Conservation (phyloP, 352 stramenopile genomes). For the Phytophthora sojae region DNA sequence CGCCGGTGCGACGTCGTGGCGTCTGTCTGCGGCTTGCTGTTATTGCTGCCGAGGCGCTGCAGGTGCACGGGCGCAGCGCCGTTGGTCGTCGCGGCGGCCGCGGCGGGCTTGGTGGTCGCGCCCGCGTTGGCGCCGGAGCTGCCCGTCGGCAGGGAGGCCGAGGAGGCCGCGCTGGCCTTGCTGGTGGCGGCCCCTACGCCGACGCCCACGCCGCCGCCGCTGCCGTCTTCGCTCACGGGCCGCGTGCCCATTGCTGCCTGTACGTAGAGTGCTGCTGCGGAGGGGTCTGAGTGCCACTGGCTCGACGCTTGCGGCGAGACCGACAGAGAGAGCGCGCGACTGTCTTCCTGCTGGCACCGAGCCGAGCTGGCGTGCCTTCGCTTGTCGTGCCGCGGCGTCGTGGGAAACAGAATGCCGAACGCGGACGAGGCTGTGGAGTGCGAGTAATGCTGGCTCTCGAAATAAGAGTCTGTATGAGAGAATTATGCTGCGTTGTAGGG, state of each 20-base stretch:
- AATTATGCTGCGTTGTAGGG: too few species aligned
- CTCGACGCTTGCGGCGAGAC: slow-evolving; percentile 5
- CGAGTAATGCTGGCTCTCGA: too few species aligned
- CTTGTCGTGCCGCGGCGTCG: slow-evolving; percentile 17
- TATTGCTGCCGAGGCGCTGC: slow-evolving; percentile 21
- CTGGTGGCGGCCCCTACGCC: too few species aligned
- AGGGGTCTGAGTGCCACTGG: slow-evolving; percentile 6
- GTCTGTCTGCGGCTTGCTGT: slow-evolving; percentile 10
- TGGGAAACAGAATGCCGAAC: slow-evolving; percentile 32
- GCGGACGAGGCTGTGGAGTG: not conserved
- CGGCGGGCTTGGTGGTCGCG: slow-evolving; percentile 9
- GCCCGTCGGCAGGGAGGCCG: slow-evolving; percentile 7
- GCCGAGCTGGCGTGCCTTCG: slow-evolving; percentile 19
- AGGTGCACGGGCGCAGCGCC: slow-evolving; percentile 19
- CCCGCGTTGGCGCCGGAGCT: not conserved
- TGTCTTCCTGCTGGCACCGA: slow-evolving; percentile 13
- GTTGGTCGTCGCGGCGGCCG: not conserved
- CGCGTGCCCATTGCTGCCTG: slow-evolving; percentile 24
- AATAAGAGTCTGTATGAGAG: too few species aligned
- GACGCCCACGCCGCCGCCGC: not conserved
- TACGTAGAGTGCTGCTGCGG: not conserved
- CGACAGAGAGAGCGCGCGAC: slow-evolving; percentile 10
- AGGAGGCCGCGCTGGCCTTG: slow-evolving; percentile 3
- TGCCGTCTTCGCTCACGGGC: slow-evolving; percentile 36
- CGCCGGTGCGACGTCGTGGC: not conserved